phyloP scores from a whole-genome alignment of 192 early-diverging fungal species.

The Entomortierella beljakovae region DNA sequence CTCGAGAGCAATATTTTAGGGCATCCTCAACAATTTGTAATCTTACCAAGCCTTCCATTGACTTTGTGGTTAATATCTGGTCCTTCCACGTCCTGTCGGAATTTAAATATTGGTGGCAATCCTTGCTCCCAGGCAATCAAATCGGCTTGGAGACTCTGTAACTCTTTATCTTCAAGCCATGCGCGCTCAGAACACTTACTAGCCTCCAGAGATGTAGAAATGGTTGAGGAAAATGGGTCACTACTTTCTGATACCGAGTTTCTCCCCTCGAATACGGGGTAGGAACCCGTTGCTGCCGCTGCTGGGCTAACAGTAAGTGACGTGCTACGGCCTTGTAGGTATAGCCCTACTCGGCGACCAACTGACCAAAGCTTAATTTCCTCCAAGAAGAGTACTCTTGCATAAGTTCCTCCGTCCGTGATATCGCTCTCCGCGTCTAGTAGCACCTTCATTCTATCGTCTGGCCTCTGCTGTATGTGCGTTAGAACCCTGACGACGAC shows the following conservation, averaged over 20 bases:
- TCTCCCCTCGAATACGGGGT: neutral
- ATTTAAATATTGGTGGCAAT: constrained; percentile 22
- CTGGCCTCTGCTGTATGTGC: constrained; percentile 13
- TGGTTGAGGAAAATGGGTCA: constrained; percentile 13
- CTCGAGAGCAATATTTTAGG: neutral
- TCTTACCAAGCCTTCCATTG: constrained; percentile 45
- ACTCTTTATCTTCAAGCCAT: constrained; percentile 44
- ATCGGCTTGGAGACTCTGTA: constrained; percentile 43
- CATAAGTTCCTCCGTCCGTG: constrained; percentile 44
- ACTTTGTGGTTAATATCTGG: constrained; percentile 44
- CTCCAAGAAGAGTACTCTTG: constrained; percentile 41
- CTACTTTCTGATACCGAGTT: neutral
- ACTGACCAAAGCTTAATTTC: constrained; percentile 49
- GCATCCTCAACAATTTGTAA: neutral
- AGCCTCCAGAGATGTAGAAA: constrained; percentile 22
- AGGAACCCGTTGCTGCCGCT: constrained; percentile 15
- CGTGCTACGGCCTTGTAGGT: constrained; percentile 16
- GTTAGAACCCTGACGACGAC: constrained; percentile 3
- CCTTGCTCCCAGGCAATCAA: constrained; percentile 47
- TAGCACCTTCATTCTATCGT: constrained; percentile 46
- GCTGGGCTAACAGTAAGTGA: constrained; percentile 14
- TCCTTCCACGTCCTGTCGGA: constrained; percentile 34
- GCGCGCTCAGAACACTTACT: constrained; percentile 43
- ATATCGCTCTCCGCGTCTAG: constrained; percentile 44
- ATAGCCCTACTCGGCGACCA: constrained; percentile 37